phyloP scores from a whole-genome alignment of 805 yeast species.

The Kodamaea restingae region DNA sequence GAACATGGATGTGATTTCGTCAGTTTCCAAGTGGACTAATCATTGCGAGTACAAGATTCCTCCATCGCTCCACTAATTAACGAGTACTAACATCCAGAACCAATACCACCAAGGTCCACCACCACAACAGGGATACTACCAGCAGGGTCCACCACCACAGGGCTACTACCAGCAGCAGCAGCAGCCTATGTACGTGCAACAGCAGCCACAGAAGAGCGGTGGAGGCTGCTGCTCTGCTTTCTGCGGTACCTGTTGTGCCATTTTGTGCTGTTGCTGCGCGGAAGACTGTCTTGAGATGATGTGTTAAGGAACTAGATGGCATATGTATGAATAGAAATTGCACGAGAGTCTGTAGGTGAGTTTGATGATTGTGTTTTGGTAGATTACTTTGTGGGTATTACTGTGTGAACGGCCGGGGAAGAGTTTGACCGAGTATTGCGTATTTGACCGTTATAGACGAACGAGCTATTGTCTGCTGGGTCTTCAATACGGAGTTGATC shows the following conservation, averaged over 20 bases:
- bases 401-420: no score
- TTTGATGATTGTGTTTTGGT: no score
- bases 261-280: conserved; percentile 17
- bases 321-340: not conserved
- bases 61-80: no score
- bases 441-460: no score
- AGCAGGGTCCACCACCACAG: conserved; percentile 23
- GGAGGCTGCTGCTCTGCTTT: conserved; percentile 24
- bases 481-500: no score
- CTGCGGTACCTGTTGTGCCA: conserved; percentile 16
- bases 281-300: conserved; percentile 15
- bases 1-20: no score
- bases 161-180: conserved; percentile 30
- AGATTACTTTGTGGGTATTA: no score
- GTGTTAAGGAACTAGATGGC: conserved; percentile 1
- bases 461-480: no score
- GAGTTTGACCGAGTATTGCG: no score
- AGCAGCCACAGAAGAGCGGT: conserved; percentile 18
- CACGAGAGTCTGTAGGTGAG: no score
- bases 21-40: no score
- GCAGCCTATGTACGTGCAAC: conserved; percentile 32
- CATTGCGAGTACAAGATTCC: no score
- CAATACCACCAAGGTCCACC: conserved; percentile 20
- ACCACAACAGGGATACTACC: conserved; percentile 18
- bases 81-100: conserved; percentile 6